Percentiles rank a stretch among this genome's conserved stretches.
Evolutionary conservation across 139 green algal genomes (phyloP).

Genomic region (Raphidocelis subcapitata): DNA sequence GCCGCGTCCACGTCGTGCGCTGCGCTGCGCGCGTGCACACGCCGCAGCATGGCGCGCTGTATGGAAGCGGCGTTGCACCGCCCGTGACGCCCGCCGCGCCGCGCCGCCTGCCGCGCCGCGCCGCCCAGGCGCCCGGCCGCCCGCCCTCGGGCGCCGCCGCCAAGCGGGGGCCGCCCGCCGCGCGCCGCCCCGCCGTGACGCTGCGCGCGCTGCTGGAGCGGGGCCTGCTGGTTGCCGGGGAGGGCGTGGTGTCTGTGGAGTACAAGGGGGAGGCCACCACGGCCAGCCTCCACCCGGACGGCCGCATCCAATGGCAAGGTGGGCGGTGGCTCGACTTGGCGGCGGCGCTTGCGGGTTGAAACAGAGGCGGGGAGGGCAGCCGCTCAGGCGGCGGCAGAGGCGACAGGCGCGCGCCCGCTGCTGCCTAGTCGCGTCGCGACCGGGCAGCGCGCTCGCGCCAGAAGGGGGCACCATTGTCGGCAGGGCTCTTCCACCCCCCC

Average conservation of each 20-base stretch:
- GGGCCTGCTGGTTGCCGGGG: conserved; percentile 62
- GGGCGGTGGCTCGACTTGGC: background rate
- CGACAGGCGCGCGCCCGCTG: no score
- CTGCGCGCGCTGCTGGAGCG: conserved; percentile 72
- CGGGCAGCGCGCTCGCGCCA: background rate
- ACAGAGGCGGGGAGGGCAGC: background rate
- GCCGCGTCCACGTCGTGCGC: no score
- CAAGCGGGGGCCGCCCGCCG: conserved; percentile 4
- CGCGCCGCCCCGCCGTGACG: conserved; percentile 50
- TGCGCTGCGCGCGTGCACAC: no score
- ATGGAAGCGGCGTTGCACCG: no score
- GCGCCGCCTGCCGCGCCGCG: no score
- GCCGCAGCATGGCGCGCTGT: no score
- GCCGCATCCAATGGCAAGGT: conserved; percentile 64
- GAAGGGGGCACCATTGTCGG: background rate
- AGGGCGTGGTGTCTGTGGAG: conserved; percentile 68
- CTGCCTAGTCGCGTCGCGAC: no score
- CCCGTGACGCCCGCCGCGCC: no score
- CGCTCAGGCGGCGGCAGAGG: no score
- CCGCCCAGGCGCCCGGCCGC: no score
- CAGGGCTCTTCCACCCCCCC: background rate
- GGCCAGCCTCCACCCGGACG: conserved; percentile 58
- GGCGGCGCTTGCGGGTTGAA: background rate
- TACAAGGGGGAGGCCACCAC: conserved; percentile 72
- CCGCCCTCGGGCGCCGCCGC: no score